phyloP scores from a whole-genome alignment of 139 green algal genomes.

The Micractinium sp. region DNA sequence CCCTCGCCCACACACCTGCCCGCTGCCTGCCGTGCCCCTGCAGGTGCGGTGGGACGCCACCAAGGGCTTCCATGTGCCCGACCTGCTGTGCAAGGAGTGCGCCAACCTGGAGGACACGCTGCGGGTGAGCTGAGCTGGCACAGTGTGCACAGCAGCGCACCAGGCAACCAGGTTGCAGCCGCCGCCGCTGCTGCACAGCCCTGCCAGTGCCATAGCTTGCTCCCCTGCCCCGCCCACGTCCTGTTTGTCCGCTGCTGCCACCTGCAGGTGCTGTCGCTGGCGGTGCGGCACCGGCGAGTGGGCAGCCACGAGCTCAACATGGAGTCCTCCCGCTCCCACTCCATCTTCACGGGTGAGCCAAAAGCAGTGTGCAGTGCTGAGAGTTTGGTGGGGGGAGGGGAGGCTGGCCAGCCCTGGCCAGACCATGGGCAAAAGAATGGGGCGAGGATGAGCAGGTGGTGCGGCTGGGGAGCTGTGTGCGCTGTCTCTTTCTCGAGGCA shows the following conservation, averaged over 20 bases:
- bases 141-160: not conserved
- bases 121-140: conserved; percentile 15
- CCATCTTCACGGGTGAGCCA: conserved; percentile 77
- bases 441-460: not conserved
- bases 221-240: too few species aligned
- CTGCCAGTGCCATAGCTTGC: too few species aligned
- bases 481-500: not conserved
- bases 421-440: not conserved
- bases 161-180: not conserved
- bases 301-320: conserved; percentile 89
- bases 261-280: conserved; percentile 13
- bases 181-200: too few species aligned
- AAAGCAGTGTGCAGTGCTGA: not conserved
- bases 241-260: not conserved
- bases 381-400: too few species aligned
- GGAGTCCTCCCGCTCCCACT: conserved; percentile 82
- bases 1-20: not conserved
- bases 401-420: too few species aligned
- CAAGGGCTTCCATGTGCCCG: conserved; percentile 81
- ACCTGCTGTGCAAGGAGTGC: conserved; percentile 56
- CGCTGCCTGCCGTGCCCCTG: conserved; percentile 17
- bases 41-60: conserved; percentile 78
- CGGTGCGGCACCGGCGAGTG: conserved; percentile 75
- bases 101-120: conserved; percentile 50
- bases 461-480: not conserved